Conservation (phyloP, 345 rosid genomes). For the Arabis hirsuta region DNA sequence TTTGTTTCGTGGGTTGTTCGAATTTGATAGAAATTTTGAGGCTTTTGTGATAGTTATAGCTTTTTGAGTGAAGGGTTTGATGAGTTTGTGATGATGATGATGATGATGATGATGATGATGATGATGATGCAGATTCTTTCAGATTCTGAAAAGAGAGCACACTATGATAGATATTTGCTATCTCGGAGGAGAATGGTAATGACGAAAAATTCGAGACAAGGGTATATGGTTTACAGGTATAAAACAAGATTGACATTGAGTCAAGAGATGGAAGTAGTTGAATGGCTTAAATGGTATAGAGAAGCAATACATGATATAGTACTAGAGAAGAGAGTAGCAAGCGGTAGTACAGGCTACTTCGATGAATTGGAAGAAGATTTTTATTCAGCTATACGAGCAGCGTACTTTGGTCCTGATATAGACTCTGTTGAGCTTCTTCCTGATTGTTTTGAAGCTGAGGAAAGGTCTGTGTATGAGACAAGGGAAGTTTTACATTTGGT, state of each 20-base stretch:
- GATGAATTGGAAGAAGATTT: conserved; percentile 85
- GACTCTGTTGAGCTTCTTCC: conserved; percentile 88
- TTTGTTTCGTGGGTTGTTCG: too few species aligned
- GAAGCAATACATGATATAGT: conserved; percentile 73
- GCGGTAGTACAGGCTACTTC: conserved; percentile 70
- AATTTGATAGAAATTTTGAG: background rate
- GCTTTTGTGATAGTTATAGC: conserved; percentile 15
- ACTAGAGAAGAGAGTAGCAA: conserved; percentile 65
- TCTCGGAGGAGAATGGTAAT: conserved; percentile 65
- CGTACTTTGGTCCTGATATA: conserved; percentile 84
- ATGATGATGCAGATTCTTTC: conserved; percentile 80
- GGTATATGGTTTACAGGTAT: conserved; percentile 48
- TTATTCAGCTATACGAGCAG: conserved; percentile 75
- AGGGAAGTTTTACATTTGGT: conserved; percentile 89
- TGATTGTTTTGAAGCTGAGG: conserved; percentile 93
- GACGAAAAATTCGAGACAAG: conserved; percentile 43
- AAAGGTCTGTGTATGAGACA: conserved; percentile 77
- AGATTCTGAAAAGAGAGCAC: conserved; percentile 65
- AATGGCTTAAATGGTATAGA: conserved; percentile 93
- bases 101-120: conserved; percentile 33
- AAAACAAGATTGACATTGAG: conserved; percentile 44
- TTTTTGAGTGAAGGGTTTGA: background rate
- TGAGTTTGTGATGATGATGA: background rate
- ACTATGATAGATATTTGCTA: conserved; percentile 67
- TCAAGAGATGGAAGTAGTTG: conserved; percentile 87